phyloP scores from a whole-genome alignment of 2,329 filamentous ascomycete genomes.

The Eurotiales sp. region DNA sequence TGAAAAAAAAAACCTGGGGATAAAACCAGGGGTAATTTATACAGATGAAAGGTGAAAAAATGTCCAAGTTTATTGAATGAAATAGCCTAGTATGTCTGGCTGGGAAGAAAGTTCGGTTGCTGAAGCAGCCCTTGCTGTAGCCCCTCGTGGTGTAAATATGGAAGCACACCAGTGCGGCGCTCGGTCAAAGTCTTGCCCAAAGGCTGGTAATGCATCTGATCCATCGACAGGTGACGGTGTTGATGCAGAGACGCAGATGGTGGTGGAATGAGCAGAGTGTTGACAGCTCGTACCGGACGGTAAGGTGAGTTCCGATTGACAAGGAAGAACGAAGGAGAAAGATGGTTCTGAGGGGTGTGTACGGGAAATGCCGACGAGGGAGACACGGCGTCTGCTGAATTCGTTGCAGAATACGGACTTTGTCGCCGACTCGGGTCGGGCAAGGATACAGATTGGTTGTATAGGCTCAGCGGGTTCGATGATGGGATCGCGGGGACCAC shows the following conservation, averaged over 20 bases:
- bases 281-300: conserved; percentile 81
- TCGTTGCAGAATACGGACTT: conserved; percentile 44
- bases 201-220: conserved; percentile 80
- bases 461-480: conserved; percentile 20
- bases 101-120: conserved; percentile 26
- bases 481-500: conserved; percentile 20
- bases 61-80: conserved; percentile 8
- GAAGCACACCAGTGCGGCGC: conserved; percentile 64
- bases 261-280: conserved; percentile 85
- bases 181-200: conserved; percentile 66
- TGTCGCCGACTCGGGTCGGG: conserved; percentile 43
- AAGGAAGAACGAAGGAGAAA: conserved; percentile 84
- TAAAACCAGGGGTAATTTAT: conserved; percentile 1
- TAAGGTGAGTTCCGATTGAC: conserved; percentile 89
- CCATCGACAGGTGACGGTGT: conserved; percentile 61
- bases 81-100: conserved; percentile 22
- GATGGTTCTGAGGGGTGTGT: conserved; percentile 61
- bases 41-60: conserved; percentile 1
- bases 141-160: conserved; percentile 47
- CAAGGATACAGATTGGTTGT: conserved; percentile 27
- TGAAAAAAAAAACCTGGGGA: not conserved
- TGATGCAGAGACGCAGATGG: conserved; percentile 75
- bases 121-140: conserved; percentile 31
- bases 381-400: conserved; percentile 57
- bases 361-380: conserved; percentile 64